Percentiles rank a stretch among this genome's conserved stretches.
These are phyloP conservation scores for Beta lomatogona DNA, from an alignment of 179 eudicot genomes.

Conservation along the genomic window DNA sequence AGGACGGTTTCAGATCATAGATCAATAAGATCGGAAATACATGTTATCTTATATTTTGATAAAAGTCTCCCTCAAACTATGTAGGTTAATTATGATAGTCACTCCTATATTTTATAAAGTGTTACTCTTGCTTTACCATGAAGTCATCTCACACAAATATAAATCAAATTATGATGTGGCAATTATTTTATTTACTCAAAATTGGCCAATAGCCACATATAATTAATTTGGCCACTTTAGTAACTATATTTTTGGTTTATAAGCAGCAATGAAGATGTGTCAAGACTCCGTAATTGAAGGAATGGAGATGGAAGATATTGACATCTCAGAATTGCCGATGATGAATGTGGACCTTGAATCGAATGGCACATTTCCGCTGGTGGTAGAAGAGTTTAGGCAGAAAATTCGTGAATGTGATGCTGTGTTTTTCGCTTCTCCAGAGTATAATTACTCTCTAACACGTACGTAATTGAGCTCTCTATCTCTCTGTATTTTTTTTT, in stretches of 20 bases:
- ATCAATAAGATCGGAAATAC: no score
- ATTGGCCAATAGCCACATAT: not conserved
- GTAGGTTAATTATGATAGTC: no score
- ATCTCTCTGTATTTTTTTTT: not conserved
- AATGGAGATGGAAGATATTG: conserved; percentile 39
- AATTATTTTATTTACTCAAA: not conserved
- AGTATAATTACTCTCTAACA: conserved; percentile 43
- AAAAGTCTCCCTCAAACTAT: no score
- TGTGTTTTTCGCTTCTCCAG: conserved; percentile 45
- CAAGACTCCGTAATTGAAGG: conserved; percentile 32
- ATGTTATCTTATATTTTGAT: no score
- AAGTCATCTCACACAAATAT: no score
- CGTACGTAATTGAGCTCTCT: conserved; percentile 18
- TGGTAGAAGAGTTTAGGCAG: conserved; percentile 37
- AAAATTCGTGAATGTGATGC: conserved; percentile 37
- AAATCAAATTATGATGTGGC: not conserved
- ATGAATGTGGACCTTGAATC: conserved; percentile 42
- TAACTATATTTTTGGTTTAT: not conserved
- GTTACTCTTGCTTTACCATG: no score
- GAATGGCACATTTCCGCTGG: conserved; percentile 30
- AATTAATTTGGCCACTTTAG: no score
- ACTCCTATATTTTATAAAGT: not conserved
- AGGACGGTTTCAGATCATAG: no score
- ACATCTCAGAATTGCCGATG: conserved; percentile 41
- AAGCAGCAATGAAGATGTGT: conserved; percentile 43